phyloP scores from a whole-genome alignment of 805 yeast species.

The Kodamaea leandrae region DNA sequence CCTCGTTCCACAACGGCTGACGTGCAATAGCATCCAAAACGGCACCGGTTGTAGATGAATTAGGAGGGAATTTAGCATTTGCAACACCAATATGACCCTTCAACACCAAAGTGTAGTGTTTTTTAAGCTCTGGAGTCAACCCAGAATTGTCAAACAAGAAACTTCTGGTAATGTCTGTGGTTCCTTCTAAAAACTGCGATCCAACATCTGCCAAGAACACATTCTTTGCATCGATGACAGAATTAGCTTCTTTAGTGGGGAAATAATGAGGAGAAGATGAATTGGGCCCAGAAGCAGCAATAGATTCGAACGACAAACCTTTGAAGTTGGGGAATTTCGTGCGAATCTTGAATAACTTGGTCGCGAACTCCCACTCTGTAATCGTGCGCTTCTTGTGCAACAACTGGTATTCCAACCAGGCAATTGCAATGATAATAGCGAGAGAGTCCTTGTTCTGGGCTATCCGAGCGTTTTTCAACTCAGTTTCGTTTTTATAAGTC shows the following conservation, averaged over 20 bases:
- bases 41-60: slow-evolving; percentile 61
- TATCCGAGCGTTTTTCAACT: slow-evolving; percentile 62
- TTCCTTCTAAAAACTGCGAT: slow-evolving; percentile 88
- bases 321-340: slow-evolving; percentile 51
- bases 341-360: slow-evolving; percentile 56
- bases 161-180: slow-evolving; percentile 94
- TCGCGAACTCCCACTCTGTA: slow-evolving; percentile 66
- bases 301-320: slow-evolving; percentile 74
- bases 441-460: slow-evolving; percentile 87
- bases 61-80: slow-evolving; percentile 68
- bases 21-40: slow-evolving; percentile 81
- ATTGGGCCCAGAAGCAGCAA: slow-evolving; percentile 73
- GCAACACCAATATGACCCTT: slow-evolving; percentile 92
- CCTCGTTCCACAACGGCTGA: slow-evolving; percentile 75
- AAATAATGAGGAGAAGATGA: slow-evolving; percentile 75
- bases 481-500: slow-evolving; percentile 70
- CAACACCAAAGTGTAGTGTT: slow-evolving; percentile 78
- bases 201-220: slow-evolving; percentile 87
- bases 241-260: slow-evolving; percentile 57
- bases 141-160: slow-evolving; percentile 53
- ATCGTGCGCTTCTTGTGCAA: slow-evolving; percentile 39
- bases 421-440: slow-evolving; percentile 66
- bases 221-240: slow-evolving; percentile 61
- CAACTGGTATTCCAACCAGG: slow-evolving; percentile 74
- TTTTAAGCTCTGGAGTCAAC: slow-evolving; percentile 46